These are phyloP conservation scores for Verticillium klebahnii DNA, from an alignment of 2,329 filamentous ascomycete species.

Conservation along the genomic window DNA sequence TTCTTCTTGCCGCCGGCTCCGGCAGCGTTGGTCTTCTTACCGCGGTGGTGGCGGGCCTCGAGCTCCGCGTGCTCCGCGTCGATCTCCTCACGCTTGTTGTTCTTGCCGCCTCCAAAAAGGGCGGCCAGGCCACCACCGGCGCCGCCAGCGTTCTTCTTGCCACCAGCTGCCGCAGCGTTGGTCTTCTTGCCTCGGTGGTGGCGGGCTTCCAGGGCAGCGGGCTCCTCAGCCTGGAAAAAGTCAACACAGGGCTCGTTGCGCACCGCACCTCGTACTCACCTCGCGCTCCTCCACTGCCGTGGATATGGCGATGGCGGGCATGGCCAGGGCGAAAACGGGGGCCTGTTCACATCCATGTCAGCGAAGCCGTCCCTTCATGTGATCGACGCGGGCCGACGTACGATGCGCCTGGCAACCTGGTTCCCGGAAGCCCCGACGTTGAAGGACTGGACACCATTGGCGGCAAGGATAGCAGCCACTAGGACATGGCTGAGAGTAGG, in stretches of 20 bases:
- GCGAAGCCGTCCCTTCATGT: not conserved
- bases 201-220: not conserved
- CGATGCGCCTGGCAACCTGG: not conserved
- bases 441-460: not conserved
- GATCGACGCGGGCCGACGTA: not conserved
- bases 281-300: slow-evolving; percentile 1
- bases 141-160: not conserved
- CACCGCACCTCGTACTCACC: not conserved
- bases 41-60: not conserved
- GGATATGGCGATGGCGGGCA: not conserved
- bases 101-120: not conserved
- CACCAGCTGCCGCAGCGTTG: not conserved
- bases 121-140: not conserved
- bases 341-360: not conserved
- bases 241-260: not conserved
- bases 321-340: not conserved
- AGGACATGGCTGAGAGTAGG: slow-evolving; percentile 1
- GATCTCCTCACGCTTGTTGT: not conserved
- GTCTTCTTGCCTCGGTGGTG: slow-evolving; percentile 1
- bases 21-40: not conserved
- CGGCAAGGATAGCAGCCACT: not conserved
- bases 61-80: no score
- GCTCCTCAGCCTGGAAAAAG: not conserved
- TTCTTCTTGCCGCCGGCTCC: not conserved
- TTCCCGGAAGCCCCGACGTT: not conserved